Conservation (phyloP, 108 stramenopile genomes). For the Cyclostephanos invisitatus region DNA sequence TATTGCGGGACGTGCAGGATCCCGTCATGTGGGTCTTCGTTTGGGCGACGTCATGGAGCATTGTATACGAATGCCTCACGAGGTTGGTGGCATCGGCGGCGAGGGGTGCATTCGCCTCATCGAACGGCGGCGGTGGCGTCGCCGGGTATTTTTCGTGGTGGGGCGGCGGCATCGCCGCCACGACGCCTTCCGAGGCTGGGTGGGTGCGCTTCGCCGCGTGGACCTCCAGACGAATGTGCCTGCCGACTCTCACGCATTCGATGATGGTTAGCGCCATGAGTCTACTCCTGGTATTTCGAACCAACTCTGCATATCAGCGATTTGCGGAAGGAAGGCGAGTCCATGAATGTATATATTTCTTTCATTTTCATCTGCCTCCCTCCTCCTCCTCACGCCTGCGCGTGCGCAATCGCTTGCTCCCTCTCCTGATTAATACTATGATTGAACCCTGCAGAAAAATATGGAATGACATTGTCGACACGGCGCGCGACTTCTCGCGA, state of each 20-base stretch:
- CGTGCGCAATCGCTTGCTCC: not conserved
- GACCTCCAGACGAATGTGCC: conserved; percentile 48
- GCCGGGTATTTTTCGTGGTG: not conserved
- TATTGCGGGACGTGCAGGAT: conserved; percentile 74
- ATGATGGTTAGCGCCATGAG: conserved; percentile 85
- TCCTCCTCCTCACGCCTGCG: not conserved
- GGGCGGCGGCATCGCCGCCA: not conserved
- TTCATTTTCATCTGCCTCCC: not conserved
- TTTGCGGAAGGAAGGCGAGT: conserved; percentile 84
- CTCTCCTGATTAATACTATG: not conserved
- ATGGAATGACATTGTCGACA: conserved; percentile 74
- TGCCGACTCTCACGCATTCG: conserved; percentile 71
- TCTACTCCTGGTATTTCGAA: conserved; percentile 89
- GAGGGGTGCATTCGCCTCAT: not conserved
- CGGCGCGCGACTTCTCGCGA: conserved; percentile 79
- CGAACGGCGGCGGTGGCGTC: not conserved
- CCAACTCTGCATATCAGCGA: conserved; percentile 89
- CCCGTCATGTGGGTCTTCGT: conserved; percentile 64
- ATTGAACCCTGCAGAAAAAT: conserved; percentile 46
- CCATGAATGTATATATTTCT: not conserved
- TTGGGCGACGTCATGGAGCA: conserved; percentile 70
- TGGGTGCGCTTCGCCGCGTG: not conserved
- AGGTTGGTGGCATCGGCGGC: not conserved
- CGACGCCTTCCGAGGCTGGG: conserved; percentile 10
- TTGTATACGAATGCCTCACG: conserved; percentile 51